Conservation (phyloP, 202 grass and related monocot genomes). For the Carex sylvatica region DNA sequence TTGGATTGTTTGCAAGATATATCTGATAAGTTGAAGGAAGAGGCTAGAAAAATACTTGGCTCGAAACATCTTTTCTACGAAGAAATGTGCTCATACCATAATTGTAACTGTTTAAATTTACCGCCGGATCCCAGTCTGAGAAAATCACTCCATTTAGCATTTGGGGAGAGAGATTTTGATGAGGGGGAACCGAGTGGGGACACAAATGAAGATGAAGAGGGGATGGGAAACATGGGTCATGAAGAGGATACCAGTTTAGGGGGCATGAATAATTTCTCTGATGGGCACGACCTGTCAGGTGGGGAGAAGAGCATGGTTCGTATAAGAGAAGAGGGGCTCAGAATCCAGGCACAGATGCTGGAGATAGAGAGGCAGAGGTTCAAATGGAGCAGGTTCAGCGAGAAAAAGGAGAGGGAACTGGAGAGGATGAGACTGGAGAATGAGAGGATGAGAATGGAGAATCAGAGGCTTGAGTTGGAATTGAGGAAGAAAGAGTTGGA, state of each 20-base stretch:
- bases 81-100: conserved; percentile 95
- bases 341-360: conserved; percentile 62
- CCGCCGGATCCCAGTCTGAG: conserved; percentile 51
- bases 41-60: conserved; percentile 62
- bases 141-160: conserved; percentile 42
- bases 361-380: conserved; percentile 54
- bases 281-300: conserved; percentile 8
- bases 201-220: conserved; percentile 51
- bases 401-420: conserved; percentile 76
- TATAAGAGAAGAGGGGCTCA: conserved; percentile 40
- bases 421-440: conserved; percentile 73
- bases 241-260: conserved; percentile 23
- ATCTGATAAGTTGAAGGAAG: conserved; percentile 64
- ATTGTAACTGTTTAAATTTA: conserved; percentile 55
- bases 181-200: conserved; percentile 44
- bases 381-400: conserved; percentile 62
- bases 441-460: conserved; percentile 71
- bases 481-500: conserved; percentile 72
- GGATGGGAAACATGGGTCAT: conserved; percentile 33
- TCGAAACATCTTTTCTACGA: conserved; percentile 94
- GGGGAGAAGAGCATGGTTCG: conserved; percentile 22
- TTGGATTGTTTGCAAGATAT: conserved; percentile 43
- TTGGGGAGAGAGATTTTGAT: conserved; percentile 49
- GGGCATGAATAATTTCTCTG: conserved; percentile 5
- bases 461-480: conserved; percentile 69